Evolutionary conservation across 1,284 basidiomycete species (phyloP).

Genomic region (Pyrrhoderma noxium): DNA sequence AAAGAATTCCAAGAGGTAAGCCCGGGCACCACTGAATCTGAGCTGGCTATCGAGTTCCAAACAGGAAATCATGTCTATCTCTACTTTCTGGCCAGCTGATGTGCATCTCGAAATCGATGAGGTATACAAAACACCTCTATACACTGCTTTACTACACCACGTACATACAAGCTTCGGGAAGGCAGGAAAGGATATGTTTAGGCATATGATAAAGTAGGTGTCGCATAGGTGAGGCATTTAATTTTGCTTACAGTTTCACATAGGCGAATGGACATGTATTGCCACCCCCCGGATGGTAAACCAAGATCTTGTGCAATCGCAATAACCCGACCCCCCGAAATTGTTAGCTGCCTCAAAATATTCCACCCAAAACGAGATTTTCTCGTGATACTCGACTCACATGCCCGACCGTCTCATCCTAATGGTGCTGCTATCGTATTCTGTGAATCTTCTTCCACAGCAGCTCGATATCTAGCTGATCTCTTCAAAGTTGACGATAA

Average conservation of each 20-base stretch:
- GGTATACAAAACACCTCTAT: conserved; percentile 29
- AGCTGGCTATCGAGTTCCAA: conserved; percentile 4
- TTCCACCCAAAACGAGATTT: conserved; percentile 23
- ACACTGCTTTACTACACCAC: conserved; percentile 32
- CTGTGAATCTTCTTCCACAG: conserved; percentile 33
- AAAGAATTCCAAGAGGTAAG: conserved; percentile 36
- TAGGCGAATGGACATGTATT: conserved; percentile 24
- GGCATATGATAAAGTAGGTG: conserved; percentile 36
- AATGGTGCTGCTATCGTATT: conserved; percentile 51
- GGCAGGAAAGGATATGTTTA: conserved; percentile 35
- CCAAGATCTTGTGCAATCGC: conserved; percentile 33
- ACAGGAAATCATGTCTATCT: conserved; percentile 49
- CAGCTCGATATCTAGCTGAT: conserved; percentile 38
- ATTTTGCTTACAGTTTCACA: conserved; percentile 13
- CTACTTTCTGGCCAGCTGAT: conserved; percentile 42
- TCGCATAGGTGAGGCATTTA: background rate
- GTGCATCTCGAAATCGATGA: conserved; percentile 52
- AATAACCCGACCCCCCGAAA: conserved; percentile 65
- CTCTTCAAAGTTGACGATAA: conserved; percentile 43
- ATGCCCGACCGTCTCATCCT: conserved; percentile 51
- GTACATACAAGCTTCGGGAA: conserved; percentile 33
- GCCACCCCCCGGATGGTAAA: background rate
- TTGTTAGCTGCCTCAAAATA: conserved; percentile 49
- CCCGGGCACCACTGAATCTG: conserved; percentile 1
- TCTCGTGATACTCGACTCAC: conserved; percentile 59